Conservation (phyloP, 2,329 filamentous ascomycete genomes). For the Xylaria arbuscula region DNA sequence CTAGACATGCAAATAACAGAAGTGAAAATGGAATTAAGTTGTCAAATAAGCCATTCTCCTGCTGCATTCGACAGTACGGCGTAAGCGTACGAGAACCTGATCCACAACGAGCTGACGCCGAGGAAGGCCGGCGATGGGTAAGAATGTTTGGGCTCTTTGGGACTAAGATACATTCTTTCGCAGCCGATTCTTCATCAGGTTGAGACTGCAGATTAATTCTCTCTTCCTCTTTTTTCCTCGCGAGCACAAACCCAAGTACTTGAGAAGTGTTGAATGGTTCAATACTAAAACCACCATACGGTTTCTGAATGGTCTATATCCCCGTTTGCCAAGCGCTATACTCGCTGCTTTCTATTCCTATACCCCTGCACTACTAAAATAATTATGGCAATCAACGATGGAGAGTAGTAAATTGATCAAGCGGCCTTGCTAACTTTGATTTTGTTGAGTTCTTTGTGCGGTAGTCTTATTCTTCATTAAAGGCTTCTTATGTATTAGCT, state of each 20-base stretch:
- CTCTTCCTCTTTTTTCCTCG: background rate
- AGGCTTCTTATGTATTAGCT: too few species aligned
- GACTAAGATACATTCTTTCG: constrained; percentile 62
- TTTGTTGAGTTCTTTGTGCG: background rate
- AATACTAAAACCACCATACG: background rate
- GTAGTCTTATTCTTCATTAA: too few species aligned
- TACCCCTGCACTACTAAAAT: constrained; percentile 25
- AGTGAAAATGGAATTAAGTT: constrained; percentile 39
- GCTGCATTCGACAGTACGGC: constrained; percentile 79
- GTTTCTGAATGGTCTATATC: background rate
- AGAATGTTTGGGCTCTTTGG: constrained; percentile 73
- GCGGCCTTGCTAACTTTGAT: background rate
- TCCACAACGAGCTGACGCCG: constrained; percentile 57
- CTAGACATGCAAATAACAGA: background rate
- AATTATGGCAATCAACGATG: background rate
- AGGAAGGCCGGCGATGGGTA: constrained; percentile 65
- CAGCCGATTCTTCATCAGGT: background rate
- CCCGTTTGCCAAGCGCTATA: background rate
- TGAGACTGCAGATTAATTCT: too few species aligned
- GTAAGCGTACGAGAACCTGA: constrained; percentile 59
- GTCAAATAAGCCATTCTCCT: constrained; percentile 71
- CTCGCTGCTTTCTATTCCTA: constrained; percentile 19
- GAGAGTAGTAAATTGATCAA: background rate
- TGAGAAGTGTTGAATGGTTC: background rate
- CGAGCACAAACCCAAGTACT: background rate